A percentile compares a stretch with the other conserved stretches of the same genome.
Conservation (phyloP, 1,284 basidiomycete genomes). For the Ceratobasidium papillatum region DNA sequence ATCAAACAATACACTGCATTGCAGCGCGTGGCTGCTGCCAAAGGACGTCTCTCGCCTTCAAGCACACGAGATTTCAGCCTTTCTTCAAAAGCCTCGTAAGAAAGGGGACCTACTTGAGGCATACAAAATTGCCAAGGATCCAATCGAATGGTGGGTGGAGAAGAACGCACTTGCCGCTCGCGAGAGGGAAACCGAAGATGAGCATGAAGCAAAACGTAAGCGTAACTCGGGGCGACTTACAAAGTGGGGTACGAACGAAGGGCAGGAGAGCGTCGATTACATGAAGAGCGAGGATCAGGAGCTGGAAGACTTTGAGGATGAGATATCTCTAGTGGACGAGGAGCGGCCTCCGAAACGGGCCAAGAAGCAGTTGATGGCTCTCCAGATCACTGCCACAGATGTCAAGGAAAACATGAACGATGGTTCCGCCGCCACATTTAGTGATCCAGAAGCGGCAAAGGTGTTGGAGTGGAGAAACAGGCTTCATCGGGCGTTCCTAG, state of each 20-base stretch:
- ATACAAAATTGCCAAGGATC: constrained; percentile 86
- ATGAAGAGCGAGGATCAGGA: constrained; percentile 79
- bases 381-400: background rate
- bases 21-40: constrained; percentile 83
- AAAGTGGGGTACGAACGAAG: too few relatives aligned
- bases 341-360: constrained; percentile 66
- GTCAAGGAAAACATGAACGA: constrained; percentile 64
- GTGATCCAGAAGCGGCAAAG: constrained; percentile 76
- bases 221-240: too few relatives aligned
- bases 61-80: constrained; percentile 81
- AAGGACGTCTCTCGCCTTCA: constrained; percentile 85
- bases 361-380: constrained; percentile 58
- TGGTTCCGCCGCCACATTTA: constrained; percentile 57
- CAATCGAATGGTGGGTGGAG: constrained; percentile 73
- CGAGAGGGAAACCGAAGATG: constrained; percentile 54
- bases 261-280: too few relatives aligned
- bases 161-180: constrained; percentile 53
- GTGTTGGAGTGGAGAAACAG: constrained; percentile 90
- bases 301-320: constrained; percentile 53
- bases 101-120: constrained; percentile 78
- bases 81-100: constrained; percentile 77
- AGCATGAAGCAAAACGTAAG: constrained; percentile 65
- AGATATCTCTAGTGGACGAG: constrained; percentile 45
- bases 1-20: constrained; percentile 43
- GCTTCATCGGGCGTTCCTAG: constrained; percentile 88